Percentiles rank a stretch among this genome's conserved stretches.
These are phyloP conservation scores for Calocybe cyanea DNA, from an alignment of 768 basidiomycete species.

Conservation along the genomic window DNA sequence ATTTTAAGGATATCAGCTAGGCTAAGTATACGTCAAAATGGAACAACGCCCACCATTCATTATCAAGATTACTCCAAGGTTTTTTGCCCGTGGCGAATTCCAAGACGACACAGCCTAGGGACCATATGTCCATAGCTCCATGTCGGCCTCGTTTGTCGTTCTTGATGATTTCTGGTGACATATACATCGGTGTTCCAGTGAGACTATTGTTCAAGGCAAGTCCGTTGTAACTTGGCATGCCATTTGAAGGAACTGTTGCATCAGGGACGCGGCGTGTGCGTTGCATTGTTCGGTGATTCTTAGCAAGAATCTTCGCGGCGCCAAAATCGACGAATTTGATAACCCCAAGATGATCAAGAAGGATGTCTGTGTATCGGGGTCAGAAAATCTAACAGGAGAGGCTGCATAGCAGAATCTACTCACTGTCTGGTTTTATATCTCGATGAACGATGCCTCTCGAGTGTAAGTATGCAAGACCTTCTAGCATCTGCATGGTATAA, in stretches of 20 bases:
- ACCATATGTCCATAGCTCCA: slow-evolving; percentile 99
- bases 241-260: slow-evolving; percentile 24
- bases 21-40: background rate
- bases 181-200: slow-evolving; percentile 99
- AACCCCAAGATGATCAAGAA: slow-evolving; percentile 84
- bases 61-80: slow-evolving; percentile 98
- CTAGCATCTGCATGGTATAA: slow-evolving; percentile 96
- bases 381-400: too few relatives aligned
- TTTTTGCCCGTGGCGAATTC: slow-evolving; percentile 96
- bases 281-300: slow-evolving; percentile 79
- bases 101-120: slow-evolving; percentile 93
- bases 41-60: slow-evolving; percentile 76
- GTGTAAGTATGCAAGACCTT: slow-evolving; percentile 92
- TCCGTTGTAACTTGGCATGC: slow-evolving; percentile 33
- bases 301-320: slow-evolving; percentile 93
- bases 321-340: slow-evolving; percentile 98
- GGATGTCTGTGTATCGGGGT: slow-evolving; percentile 65
- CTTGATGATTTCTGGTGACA: slow-evolving; percentile 98
- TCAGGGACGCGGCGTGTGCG: slow-evolving; percentile 61
- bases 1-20: background rate
- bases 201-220: slow-evolving; percentile 76
- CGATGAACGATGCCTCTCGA: slow-evolving; percentile 90
- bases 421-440: slow-evolving; percentile 98
- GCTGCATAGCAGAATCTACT: slow-evolving; percentile 28
- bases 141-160: slow-evolving; percentile 83